phyloP scores from a whole-genome alignment of 139 green algal species.

The Raphidocelis subcapitata region DNA sequence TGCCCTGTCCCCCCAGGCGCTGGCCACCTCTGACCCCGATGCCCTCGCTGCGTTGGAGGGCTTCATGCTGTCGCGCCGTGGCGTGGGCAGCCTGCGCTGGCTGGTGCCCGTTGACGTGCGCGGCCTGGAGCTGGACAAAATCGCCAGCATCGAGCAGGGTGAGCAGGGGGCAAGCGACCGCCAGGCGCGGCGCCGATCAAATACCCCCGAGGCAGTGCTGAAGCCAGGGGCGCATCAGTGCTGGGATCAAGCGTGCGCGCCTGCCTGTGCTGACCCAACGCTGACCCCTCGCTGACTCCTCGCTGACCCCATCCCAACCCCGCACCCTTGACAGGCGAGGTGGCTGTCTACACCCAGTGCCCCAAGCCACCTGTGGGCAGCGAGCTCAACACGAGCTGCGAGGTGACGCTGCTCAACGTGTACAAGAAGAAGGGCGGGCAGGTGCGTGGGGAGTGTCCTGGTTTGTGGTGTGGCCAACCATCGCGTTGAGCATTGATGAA shows the following conservation, averaged over 20 bases:
- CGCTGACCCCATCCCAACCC: too few relatives aligned
- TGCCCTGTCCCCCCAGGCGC: slow-evolving; percentile 39
- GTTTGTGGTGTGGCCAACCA: background rate
- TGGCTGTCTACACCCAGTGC: slow-evolving; percentile 73
- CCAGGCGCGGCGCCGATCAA: too few relatives aligned
- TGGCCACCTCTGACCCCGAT: slow-evolving; percentile 51
- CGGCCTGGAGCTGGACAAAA: slow-evolving; percentile 63
- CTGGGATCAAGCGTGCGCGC: background rate
- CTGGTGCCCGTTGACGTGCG: slow-evolving; percentile 79
- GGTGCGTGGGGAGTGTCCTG: background rate
- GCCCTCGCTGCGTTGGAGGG: slow-evolving; percentile 47
- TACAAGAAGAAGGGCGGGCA: slow-evolving; percentile 34
- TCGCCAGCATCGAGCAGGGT: slow-evolving; percentile 65
- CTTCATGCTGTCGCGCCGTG: slow-evolving; percentile 71
- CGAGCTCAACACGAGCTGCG: slow-evolving; percentile 80
- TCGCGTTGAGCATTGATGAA: background rate
- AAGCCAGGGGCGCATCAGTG: too few relatives aligned
- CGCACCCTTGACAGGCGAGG: slow-evolving; percentile 36
- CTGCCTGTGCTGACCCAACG: background rate
- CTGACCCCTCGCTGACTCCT: background rate
- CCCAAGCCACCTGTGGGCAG: slow-evolving; percentile 76
- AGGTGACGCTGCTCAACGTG: slow-evolving; percentile 75
- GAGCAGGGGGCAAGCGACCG: background rate
- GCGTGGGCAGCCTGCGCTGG: slow-evolving; percentile 65
- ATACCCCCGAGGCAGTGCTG: too few relatives aligned